A percentile compares a stretch with the other conserved stretches of the same genome.
Conservation (phyloP, 768 basidiomycete genomes). For the Pulveroboletus sp. region DNA sequence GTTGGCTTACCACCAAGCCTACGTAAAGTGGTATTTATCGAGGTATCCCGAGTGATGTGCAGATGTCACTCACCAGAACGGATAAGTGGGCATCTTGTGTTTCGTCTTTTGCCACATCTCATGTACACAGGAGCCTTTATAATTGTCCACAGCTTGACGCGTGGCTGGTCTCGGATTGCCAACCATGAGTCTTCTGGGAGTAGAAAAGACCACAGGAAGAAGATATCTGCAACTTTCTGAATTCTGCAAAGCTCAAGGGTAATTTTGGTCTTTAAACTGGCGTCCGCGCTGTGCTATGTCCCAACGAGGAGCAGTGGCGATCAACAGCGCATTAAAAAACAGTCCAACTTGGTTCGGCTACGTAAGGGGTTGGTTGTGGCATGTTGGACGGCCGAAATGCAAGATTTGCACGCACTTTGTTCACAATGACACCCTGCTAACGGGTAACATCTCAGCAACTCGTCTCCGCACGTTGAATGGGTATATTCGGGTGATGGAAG, state of each 20-base stretch:
- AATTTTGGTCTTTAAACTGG: slow-evolving; percentile 1
- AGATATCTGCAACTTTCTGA: neutral
- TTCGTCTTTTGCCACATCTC: slow-evolving; percentile 6
- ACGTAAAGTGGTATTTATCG: slow-evolving; percentile 3
- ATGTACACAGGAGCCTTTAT: slow-evolving; percentile 17
- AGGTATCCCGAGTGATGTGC: neutral
- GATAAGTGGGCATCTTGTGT: slow-evolving; percentile 25
- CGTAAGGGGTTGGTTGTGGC: slow-evolving; percentile 6
- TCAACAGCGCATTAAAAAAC: slow-evolving; percentile 1
- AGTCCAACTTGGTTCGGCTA: slow-evolving; percentile 4
- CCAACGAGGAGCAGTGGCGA: neutral
- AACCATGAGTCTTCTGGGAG: slow-evolving; percentile 1
- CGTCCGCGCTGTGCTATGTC: neutral
- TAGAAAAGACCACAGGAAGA: slow-evolving; percentile 20
- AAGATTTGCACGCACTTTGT: slow-evolving; percentile 1
- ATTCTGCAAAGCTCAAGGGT: slow-evolving; percentile 3
- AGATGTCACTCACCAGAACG: slow-evolving; percentile 29
- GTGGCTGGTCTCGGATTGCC: neutral
- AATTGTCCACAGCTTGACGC: slow-evolving; percentile 10
- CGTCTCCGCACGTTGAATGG: neutral
- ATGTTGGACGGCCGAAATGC: neutral
- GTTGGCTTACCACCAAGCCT: slow-evolving; percentile 62
- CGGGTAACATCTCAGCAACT: slow-evolving; percentile 2
- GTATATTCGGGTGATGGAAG: neutral
- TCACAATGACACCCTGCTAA: slow-evolving; percentile 5